Evolutionary conservation across 805 yeast genomes (phyloP).

Genomic region (Saccharomycopsis schoenii): DNA sequence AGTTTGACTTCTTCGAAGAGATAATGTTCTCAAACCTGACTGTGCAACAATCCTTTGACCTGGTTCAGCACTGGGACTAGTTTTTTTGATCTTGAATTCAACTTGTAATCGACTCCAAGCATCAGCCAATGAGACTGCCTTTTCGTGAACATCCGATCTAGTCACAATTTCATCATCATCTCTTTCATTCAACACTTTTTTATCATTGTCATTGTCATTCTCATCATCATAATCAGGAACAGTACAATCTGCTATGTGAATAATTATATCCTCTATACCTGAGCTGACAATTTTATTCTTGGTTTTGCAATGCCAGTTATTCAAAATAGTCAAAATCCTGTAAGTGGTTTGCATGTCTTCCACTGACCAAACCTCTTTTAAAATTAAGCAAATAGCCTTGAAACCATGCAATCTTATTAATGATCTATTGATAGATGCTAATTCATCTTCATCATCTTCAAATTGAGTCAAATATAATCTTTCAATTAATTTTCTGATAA

Average conservation of each 20-base stretch:
- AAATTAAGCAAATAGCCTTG: slow-evolving; percentile 56
- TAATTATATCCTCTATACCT: slow-evolving; percentile 57
- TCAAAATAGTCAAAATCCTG: slow-evolving; percentile 49
- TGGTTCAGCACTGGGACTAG: background rate
- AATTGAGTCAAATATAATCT: slow-evolving; percentile 51
- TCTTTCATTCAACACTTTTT: background rate
- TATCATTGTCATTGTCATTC: slow-evolving; percentile 15
- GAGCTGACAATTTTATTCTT: slow-evolving; percentile 69
- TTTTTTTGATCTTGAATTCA: background rate
- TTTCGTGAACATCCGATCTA: background rate
- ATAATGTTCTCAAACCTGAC: background rate
- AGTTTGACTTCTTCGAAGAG: background rate
- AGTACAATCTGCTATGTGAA: slow-evolving; percentile 26
- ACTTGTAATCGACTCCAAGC: background rate
- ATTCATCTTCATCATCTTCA: slow-evolving; percentile 21
- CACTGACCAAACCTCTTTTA: slow-evolving; percentile 31
- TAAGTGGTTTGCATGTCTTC: slow-evolving; percentile 19
- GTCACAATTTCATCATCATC: background rate
- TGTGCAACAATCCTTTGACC: background rate
- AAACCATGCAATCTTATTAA: slow-evolving; percentile 82
- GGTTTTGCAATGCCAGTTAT: slow-evolving; percentile 61
- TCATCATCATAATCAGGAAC: slow-evolving; percentile 13
- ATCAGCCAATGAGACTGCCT: background rate
- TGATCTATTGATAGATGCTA: slow-evolving; percentile 34
- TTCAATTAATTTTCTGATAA: slow-evolving; percentile 56